Conservation (phyloP, 352 stramenopile species). For the Aphanomyces cochlioides region DNA sequence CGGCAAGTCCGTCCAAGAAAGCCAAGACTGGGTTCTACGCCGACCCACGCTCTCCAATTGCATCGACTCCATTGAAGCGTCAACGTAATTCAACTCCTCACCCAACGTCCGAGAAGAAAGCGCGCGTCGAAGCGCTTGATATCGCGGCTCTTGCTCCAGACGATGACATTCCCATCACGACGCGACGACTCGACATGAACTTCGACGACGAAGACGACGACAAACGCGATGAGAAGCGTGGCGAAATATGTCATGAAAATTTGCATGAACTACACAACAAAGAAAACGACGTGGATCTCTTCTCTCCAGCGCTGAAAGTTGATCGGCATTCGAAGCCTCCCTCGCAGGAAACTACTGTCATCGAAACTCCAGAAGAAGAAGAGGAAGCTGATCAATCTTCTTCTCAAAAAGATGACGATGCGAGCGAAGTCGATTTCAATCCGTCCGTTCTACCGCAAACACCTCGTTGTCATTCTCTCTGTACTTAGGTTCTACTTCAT, state of each 20-base stretch:
- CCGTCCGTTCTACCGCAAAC: slow-evolving; percentile 43
- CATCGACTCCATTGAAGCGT: slow-evolving; percentile 78
- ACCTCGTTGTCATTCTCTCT: neutral
- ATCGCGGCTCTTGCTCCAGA: neutral
- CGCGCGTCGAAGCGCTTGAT: slow-evolving; percentile 34
- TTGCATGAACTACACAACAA: slow-evolving; percentile 31
- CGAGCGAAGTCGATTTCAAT: slow-evolving; percentile 67
- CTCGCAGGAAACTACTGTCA: slow-evolving; percentile 29
- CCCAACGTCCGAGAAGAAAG: slow-evolving; percentile 31
- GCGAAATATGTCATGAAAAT: slow-evolving; percentile 29
- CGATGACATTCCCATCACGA: slow-evolving; percentile 23
- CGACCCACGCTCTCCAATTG: slow-evolving; percentile 74
- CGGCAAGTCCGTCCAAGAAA: neutral
- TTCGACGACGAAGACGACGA: slow-evolving; percentile 18
- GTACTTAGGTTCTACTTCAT: slow-evolving; percentile 76
- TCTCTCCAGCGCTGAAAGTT: slow-evolving; percentile 67
- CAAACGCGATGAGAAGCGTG: slow-evolving; percentile 10
- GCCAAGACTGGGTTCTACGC: slow-evolving; percentile 55
- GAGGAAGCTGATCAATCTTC: slow-evolving; percentile 40
- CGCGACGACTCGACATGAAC: slow-evolving; percentile 12
- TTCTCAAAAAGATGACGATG: slow-evolving; percentile 34
- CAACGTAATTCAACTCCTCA: slow-evolving; percentile 37
- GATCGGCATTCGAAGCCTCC: slow-evolving; percentile 1
- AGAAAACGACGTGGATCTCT: slow-evolving; percentile 54
- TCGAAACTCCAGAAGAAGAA: slow-evolving; percentile 30